Base-by-base conservation (phyloP, 805 yeast species). In the Metahyphopichia silvanorum region DNA sequence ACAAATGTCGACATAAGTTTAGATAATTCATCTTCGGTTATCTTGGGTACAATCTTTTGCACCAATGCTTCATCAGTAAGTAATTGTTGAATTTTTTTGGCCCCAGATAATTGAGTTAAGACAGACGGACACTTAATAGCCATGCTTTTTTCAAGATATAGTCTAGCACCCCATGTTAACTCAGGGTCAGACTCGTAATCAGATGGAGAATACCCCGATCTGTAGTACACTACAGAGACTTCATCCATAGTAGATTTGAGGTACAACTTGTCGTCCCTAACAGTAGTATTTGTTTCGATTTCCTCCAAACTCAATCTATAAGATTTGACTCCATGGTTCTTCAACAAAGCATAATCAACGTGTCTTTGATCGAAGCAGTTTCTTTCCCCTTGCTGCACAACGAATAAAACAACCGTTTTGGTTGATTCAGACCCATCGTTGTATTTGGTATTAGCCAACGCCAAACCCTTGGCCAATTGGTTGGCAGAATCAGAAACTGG, bases 121-220 rank as follows among this genome's bases (percentile, higher is more conserved):
- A 91, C 63, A 4, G 93, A 80, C 2, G 99, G 99, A 40, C 96
- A 91, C 57, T 93, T 89, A 39, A 93, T 82, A 1, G 98, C 95
- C 32, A 67, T 55, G 8, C 89, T 74, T 6, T 75, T 68, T 53
- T 93, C 99, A 34, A 93, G 66, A 15, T 64, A 50, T 16, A 76
- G 64, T 49, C 99, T 74, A 8, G 85, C 82, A 10, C 71, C 73
- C 98, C 98, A 93, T 21, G 86, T 77, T 16, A 54, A 57, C 15
- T 77, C 80, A 2, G 65, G 62, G 31, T 57, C 38, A 22, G 66
- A 44, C 2, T 73, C 71, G 59, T 82, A 93, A 55, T 93, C 98
- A 4, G 62, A 50, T 5, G 97, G 97, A 0, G 84, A 76, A 58
- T 93, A 93, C 0, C 95, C 98, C 0, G 95, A 70, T 51, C 99